These are phyloP conservation scores for Trypanosoma scelopori DNA, from an alignment of 208 protist species.

Conservation along the genomic window DNA sequence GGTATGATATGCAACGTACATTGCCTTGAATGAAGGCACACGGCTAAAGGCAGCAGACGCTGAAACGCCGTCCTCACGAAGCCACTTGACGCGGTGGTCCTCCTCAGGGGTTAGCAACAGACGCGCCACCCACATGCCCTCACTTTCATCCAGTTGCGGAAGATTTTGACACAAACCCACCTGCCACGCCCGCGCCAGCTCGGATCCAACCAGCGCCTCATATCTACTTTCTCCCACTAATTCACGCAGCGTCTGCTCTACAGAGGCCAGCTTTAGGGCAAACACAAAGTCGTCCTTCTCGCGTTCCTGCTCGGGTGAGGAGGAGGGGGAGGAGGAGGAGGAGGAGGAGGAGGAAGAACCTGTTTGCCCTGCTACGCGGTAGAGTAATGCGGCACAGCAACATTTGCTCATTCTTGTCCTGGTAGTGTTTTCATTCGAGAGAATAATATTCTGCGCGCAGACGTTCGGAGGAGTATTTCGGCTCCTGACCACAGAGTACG, in stretches of 20 bases:
- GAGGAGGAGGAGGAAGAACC: no score
- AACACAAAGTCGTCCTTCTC: slow-evolving; percentile 62
- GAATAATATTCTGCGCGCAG: slow-evolving; percentile 44
- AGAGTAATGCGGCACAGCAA: slow-evolving; percentile 35
- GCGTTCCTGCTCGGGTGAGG: slow-evolving; percentile 22
- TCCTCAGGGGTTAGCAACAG: slow-evolving; percentile 69
- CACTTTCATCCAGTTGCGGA: slow-evolving; percentile 6
- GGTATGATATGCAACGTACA: slow-evolving; percentile 56
- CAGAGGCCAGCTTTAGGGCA: slow-evolving; percentile 53
- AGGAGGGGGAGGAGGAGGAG: not conserved
- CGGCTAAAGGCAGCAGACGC: slow-evolving; percentile 44
- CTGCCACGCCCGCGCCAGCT: slow-evolving; percentile 18
- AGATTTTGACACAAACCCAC: slow-evolving; percentile 42
- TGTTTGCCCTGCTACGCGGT: slow-evolving; percentile 10
- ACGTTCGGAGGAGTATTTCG: slow-evolving; percentile 32
- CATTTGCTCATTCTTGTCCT: slow-evolving; percentile 27
- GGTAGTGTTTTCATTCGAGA: not conserved
- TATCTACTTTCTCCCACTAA: slow-evolving; percentile 26
- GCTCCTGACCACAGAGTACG: slow-evolving; percentile 62
- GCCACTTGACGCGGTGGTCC: slow-evolving; percentile 72
- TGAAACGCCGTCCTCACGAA: slow-evolving; percentile 58
- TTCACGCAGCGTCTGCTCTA: slow-evolving; percentile 26
- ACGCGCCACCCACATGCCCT: slow-evolving; percentile 36
- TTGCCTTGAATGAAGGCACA: slow-evolving; percentile 69
- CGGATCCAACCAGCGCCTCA: slow-evolving; percentile 31